These are phyloP conservation scores for Sphagnurus paluster DNA, from an alignment of 1,284 basidiomycete genomes.

Conservation along the genomic window DNA sequence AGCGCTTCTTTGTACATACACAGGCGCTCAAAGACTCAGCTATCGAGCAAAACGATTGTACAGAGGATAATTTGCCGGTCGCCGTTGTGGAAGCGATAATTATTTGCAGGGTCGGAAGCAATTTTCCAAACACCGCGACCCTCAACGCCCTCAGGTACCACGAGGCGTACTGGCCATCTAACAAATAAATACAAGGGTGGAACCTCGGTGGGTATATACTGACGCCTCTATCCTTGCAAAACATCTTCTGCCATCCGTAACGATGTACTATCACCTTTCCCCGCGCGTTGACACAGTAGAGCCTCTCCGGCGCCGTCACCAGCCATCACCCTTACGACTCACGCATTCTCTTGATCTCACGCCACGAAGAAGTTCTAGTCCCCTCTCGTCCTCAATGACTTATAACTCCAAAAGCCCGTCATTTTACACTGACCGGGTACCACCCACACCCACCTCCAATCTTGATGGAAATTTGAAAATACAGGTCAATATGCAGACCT, in stretches of 20 bases:
- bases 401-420: neutral
- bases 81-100: no score
- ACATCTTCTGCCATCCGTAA: neutral
- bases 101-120: no score
- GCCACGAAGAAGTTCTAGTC: neutral
- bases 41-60: no score
- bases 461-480: neutral
- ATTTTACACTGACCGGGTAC: neutral
- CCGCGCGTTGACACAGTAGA: neutral
- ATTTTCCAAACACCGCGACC: no score
- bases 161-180: neutral
- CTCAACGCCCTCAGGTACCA: no score
- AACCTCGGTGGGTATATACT: neutral
- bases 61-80: no score
- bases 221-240: neutral
- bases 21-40: no score
- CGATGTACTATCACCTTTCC: slow-evolving; percentile 3
- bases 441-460: no score
- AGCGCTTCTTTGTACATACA: neutral
- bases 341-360: neutral
- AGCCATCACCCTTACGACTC: neutral
- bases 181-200: slow-evolving; percentile 2
- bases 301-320: neutral
- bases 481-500: neutral
- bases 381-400: neutral